Percentiles rank a stretch among this genome's conserved stretches.
These are phyloP conservation scores for Apiosordaria backusii DNA, from an alignment of 495 filamentous ascomycete genomes.

Conservation along the genomic window DNA sequence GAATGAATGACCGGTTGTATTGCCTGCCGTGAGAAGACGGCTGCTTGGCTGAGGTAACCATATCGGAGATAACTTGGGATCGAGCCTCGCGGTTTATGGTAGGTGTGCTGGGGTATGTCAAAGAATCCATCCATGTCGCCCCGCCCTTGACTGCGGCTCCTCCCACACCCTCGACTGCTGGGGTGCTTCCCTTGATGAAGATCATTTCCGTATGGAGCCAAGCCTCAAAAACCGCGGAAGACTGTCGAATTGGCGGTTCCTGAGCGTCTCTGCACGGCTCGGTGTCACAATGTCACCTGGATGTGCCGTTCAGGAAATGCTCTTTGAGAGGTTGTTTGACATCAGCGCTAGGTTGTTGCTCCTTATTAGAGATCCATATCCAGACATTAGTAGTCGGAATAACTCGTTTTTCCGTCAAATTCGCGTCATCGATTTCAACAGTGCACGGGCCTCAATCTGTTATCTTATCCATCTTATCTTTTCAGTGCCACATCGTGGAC, in stretches of 20 bases:
- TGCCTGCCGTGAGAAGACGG: not conserved
- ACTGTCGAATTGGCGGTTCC: not conserved
- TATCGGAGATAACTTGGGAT: not conserved
- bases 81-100: not conserved
- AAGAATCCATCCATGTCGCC: not conserved
- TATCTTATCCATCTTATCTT: not conserved
- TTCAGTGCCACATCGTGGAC: not conserved
- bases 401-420: not conserved
- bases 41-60: not conserved
- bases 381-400: not conserved
- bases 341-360: not conserved
- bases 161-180: not conserved
- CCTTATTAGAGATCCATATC: not conserved
- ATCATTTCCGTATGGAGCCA: not conserved
- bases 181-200: not conserved
- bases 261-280: not conserved
- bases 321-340: not conserved
- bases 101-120: not conserved
- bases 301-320: not conserved
- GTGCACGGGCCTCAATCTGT: not conserved
- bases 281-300: not conserved
- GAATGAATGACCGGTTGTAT: not conserved
- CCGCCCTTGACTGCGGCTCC: not conserved
- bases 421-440: not conserved
- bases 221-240: not conserved